Base-by-base conservation (phyloP, 495 filamentous ascomycete genomes). In the Trichoderma reesei region DNA sequence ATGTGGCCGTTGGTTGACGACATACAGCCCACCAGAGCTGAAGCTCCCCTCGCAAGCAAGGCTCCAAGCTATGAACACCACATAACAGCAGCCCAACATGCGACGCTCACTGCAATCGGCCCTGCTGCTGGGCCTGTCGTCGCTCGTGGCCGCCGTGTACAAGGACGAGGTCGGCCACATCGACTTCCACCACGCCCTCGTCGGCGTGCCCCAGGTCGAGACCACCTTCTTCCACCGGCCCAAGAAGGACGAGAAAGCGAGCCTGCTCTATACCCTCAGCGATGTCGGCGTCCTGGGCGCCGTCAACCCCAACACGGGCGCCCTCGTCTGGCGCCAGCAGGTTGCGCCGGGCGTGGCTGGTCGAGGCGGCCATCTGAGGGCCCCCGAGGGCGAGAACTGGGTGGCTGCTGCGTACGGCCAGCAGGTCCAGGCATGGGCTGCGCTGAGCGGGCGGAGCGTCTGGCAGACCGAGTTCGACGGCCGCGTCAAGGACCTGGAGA, bases 171-270 rank as follows among this genome's bases (percentile, higher is more conserved):
- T 96, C 70, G 90, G 87, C 78, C 84, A 90, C 71, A 83, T 91
- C 73, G 94, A 99, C 77, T 98, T 89, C 80, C 95, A 98, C 76
- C 86, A 93, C 77, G 85, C 89, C 62, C 86, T 98, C 44, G 78
- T 98, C 68, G 94, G 94, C 67, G 73, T 88, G 18, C 92, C 95
- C 65, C 86, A 88, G 68, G 76, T 82, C 72, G 83, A 88, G 51
- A 90, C 90, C 42, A 96, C 91, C 61, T 96, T 99, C 82, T 97
- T 98, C 83, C 91, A 96, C 76, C 86, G 86, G 65, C 95, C 94
- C 13, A 82, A 86, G 64, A 75, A 84, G 18, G 80, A 87, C 63
- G 92, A 91, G 20, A 90, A 89, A 73, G 93, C 93, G 18, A 92
- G 89, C 36, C 79, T 98, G 37, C 81, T 99, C 38, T 99, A 96